Evolutionary conservation across 2,329 filamentous ascomycete genomes (phyloP), one percentile per base, ranked within the genome.

Genomic region (Aspergillus neoniger): DNA sequence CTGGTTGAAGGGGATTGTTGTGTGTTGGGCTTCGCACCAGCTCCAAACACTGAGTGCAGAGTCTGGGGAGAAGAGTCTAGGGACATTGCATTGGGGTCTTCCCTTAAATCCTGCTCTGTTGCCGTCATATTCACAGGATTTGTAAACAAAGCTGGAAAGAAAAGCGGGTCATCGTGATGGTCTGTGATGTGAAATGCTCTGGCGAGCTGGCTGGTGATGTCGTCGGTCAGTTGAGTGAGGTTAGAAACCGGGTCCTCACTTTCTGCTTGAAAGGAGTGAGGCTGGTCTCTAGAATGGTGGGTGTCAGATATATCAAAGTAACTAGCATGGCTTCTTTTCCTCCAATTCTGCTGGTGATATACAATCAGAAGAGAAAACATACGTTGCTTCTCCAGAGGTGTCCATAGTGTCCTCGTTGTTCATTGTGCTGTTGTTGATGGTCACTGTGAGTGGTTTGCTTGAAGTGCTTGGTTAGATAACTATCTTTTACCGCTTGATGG

Each of bases 151-250:
- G 59, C 51, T 4, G 59, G n/a, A 5, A 48, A 47, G 28, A 50
- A 9, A 21, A 17, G 14, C 14, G 48, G 23, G 25, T 38, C 44
- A 38, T 61, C 59, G 8, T 43, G 23, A 21, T 38, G 39, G 43
- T 61, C 59, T 15, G 58, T 53, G 25, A 62, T 59, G 19, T 55
- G 57, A 21, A 61, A 51, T 10, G 55, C 30, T 4, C 30, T 32
- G 32, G 59, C 59, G 5, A 57, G 15, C n/a, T 59, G 55, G 6
- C 51, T 51, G 12, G 53, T 58, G 36, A 57, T 59, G 17, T 58
- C 49, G 3, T 55, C 25, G 52, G 49, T 43, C 23, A 57, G 57
- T 4, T 39, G 30, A 10, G 44, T 23, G 5, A 50, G 9, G 2
- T 53, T 25, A 52, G 58, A 17, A n/a, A 12, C 25, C 23, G 4